These are phyloP conservation scores for Herpetospermum pedunculosum DNA, from an alignment of 306 rosid species.

Conservation along the genomic window DNA sequence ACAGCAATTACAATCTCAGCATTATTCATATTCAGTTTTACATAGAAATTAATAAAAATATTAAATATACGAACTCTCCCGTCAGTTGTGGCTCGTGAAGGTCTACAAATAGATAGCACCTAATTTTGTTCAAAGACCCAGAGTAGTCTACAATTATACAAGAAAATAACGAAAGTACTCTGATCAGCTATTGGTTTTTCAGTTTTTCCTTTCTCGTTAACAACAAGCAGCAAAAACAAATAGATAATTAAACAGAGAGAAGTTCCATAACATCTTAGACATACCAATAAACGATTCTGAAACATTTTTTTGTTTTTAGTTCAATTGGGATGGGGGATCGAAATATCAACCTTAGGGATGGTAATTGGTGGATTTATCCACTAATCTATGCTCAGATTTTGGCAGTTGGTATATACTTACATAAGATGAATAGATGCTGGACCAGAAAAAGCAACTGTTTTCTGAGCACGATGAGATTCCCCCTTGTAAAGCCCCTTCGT, in stretches of 20 bases:
- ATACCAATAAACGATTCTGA: not conserved
- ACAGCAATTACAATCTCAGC: not conserved
- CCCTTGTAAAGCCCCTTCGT: slow-evolving; percentile 59
- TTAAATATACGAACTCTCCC: not conserved
- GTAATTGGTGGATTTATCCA: too few relatives aligned
- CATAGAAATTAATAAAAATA: not conserved
- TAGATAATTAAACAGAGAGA: not conserved
- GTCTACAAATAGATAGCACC: not conserved
- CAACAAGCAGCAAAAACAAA: not conserved
- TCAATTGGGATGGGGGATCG: too few relatives aligned
- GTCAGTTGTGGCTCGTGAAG: not conserved
- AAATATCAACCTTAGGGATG: too few relatives aligned
- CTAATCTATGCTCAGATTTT: too few relatives aligned
- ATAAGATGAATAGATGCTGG: slow-evolving; percentile 66
- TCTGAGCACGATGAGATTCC: slow-evolving; percentile 78
- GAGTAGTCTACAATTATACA: not conserved
- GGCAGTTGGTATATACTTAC: slow-evolving; percentile 33
- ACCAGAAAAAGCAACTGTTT: slow-evolving; percentile 63
- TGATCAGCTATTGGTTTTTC: not conserved
- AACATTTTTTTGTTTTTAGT: not conserved
- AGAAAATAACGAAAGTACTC: not conserved
- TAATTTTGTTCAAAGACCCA: not conserved
- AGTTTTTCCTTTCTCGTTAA: not conserved
- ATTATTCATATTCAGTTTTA: not conserved
- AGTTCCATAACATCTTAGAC: not conserved